Evolutionary conservation across 768 basidiomycete genomes (phyloP).

Genomic region (Suillus alpinus): DNA sequence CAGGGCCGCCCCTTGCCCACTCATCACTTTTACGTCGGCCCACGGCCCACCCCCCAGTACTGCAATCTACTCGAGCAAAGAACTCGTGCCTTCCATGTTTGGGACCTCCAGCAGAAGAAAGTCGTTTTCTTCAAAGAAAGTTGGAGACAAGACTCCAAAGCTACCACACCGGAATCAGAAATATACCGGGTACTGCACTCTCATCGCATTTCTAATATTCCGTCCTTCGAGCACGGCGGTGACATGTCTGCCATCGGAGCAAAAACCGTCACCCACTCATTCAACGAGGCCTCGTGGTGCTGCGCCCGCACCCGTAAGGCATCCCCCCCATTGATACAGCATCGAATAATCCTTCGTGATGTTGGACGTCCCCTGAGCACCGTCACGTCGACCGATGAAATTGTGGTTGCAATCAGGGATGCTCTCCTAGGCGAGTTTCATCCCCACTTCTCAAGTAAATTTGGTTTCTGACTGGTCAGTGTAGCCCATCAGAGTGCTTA

Average conservation of each 20-base stretch:
- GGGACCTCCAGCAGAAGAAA: neutral
- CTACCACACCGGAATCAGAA: conserved; percentile 17
- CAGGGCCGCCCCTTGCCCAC: neutral
- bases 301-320: neutral
- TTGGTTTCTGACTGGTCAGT: neutral
- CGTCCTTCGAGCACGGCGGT: conserved; percentile 25
- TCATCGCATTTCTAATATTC: conserved; percentile 20
- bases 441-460: neutral
- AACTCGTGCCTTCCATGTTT: neutral
- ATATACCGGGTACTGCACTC: conserved; percentile 18
- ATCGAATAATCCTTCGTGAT: conserved; percentile 4
- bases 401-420: neutral
- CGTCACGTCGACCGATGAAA: neutral
- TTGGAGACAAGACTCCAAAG: conserved; percentile 20
- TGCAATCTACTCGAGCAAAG: neutral
- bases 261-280: conserved; percentile 8
- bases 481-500: conserved; percentile 20
- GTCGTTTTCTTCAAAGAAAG: conserved; percentile 31
- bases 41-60: neutral
- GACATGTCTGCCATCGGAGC: conserved; percentile 21
- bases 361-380: neutral
- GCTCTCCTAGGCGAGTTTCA: neutral
- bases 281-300: neutral
- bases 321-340: neutral
- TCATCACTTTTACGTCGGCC: neutral